Percentiles rank a stretch among this genome's conserved stretches.
These are phyloP conservation scores for Trichophyton equinum DNA, from an alignment of 2,329 filamentous ascomycete genomes.

Conservation along the genomic window DNA sequence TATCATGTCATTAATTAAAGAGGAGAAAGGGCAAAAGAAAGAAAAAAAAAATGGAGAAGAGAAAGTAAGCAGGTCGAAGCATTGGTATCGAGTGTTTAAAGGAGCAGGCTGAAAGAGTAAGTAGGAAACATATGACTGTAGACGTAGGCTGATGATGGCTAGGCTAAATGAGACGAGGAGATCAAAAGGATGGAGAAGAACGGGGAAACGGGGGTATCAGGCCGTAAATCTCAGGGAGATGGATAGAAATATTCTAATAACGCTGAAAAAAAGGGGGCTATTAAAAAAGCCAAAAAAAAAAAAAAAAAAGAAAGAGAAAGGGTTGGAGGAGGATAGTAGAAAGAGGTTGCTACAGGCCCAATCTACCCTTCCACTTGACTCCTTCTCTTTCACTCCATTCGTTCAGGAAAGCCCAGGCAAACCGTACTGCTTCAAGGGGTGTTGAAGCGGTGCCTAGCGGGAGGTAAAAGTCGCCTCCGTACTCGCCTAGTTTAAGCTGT, in stretches of 20 bases:
- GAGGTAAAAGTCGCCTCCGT: slow-evolving; percentile 29
- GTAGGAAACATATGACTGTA: background rate
- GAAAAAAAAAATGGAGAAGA: background rate
- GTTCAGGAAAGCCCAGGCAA: slow-evolving; percentile 32
- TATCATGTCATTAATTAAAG: background rate
- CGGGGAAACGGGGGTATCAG: background rate
- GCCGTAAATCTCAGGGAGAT: background rate
- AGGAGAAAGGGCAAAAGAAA: background rate
- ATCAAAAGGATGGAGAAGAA: background rate
- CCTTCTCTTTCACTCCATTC: slow-evolving; percentile 37
- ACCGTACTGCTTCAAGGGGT: slow-evolving; percentile 35
- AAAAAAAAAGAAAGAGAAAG: background rate
- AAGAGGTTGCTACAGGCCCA: slow-evolving; percentile 24
- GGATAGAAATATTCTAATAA: background rate
- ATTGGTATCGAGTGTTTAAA: background rate
- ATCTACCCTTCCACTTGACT: slow-evolving; percentile 32
- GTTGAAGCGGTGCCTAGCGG: slow-evolving; percentile 33
- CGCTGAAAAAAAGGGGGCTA: background rate
- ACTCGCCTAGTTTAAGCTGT: slow-evolving; percentile 23
- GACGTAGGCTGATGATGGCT: background rate
- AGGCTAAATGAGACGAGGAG: background rate
- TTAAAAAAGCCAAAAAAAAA: background rate
- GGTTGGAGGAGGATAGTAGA: background rate
- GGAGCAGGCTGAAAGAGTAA: background rate
- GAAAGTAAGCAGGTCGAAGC: background rate